Conservation (phyloP, 768 basidiomycete genomes). For the Mycena rosella region DNA sequence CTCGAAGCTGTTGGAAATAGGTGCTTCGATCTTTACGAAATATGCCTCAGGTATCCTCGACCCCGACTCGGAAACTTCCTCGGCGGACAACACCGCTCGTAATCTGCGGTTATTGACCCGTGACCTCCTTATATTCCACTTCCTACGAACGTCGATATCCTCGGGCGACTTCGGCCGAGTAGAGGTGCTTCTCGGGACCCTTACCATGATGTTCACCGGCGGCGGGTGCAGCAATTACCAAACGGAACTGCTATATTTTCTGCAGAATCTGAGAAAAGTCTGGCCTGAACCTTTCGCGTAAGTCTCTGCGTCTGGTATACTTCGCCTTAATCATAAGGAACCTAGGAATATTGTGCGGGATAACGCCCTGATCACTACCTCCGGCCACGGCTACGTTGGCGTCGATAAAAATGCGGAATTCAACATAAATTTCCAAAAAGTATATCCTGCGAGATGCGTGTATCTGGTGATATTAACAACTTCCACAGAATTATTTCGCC, state of each 20-base stretch:
- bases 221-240: constrained; percentile 11
- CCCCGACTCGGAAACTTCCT: not conserved
- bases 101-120: not conserved
- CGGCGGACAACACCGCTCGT: constrained; percentile 3
- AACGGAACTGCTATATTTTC: constrained; percentile 8
- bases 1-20: constrained; percentile 20
- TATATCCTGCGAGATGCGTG: not conserved
- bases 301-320: not conserved
- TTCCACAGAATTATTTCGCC: constrained; percentile 7
- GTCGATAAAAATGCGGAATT: constrained; percentile 18
- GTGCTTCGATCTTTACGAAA: not conserved
- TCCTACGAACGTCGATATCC: not conserved
- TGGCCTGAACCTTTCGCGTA: constrained; percentile 13
- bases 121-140: not conserved
- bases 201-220: constrained; percentile 17
- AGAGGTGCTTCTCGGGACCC: not conserved
- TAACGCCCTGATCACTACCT: constrained; percentile 8
- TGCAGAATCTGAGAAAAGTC: constrained; percentile 16
- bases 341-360: constrained; percentile 13
- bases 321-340: too few relatives aligned
- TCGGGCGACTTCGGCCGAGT: constrained; percentile 12
- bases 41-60: not conserved
- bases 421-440: constrained; percentile 23
- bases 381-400: not conserved
- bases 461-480: too few relatives aligned